Conservation (phyloP, 2,329 filamentous ascomycete genomes). For the Eutypella sp. region DNA sequence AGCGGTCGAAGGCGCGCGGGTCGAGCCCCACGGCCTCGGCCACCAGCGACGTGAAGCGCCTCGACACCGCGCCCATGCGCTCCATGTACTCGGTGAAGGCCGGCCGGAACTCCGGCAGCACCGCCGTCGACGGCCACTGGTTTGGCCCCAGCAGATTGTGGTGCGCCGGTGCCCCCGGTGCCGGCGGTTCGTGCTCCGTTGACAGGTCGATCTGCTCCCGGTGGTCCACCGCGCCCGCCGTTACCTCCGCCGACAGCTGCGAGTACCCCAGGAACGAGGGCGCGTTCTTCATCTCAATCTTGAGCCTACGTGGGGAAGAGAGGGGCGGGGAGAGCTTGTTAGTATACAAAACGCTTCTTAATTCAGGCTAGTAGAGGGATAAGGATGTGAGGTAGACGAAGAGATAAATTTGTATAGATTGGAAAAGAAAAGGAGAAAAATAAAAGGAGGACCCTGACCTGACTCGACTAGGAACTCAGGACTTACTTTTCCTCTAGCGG, state of each 20-base stretch:
- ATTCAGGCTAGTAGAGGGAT: too few relatives aligned
- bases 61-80: slow-evolving; percentile 67
- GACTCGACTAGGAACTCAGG: neutral
- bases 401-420: too few relatives aligned
- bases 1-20: slow-evolving; percentile 64
- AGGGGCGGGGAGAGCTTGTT: neutral
- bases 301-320: slow-evolving; percentile 37
- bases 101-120: slow-evolving; percentile 62
- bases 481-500: slow-evolving; percentile 68
- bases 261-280: slow-evolving; percentile 69
- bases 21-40: slow-evolving; percentile 78
- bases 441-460: too few relatives aligned
- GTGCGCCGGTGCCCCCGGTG: slow-evolving; percentile 59
- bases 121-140: slow-evolving; percentile 67
- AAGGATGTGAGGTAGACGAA: too few relatives aligned
- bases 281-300: slow-evolving; percentile 70
- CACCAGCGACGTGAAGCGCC: slow-evolving; percentile 72
- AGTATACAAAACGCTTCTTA: slow-evolving; percentile 5
- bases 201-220: slow-evolving; percentile 84
- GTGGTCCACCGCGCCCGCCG: slow-evolving; percentile 70
- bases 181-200: slow-evolving; percentile 66
- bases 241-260: slow-evolving; percentile 62
- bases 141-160: slow-evolving; percentile 72
- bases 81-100: slow-evolving; percentile 71
- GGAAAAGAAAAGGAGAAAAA: too few relatives aligned